phyloP scores from a whole-genome alignment of 805 yeast species.

The Blastobotrys peoriensis region DNA sequence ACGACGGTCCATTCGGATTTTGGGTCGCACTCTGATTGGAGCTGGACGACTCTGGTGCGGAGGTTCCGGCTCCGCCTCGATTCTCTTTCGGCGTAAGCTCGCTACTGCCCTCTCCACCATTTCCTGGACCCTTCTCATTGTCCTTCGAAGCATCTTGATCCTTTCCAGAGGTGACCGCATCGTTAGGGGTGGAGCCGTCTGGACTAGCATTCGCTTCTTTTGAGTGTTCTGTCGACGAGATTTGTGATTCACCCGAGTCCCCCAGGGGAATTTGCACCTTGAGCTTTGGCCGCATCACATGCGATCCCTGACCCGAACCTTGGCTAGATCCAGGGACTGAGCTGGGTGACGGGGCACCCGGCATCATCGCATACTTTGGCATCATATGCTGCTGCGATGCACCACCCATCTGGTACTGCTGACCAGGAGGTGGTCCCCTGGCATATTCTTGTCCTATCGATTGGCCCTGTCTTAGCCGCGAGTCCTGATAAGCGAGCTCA shows the following conservation, averaged over 20 bases:
- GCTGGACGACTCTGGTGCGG: neutral
- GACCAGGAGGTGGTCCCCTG: conserved; percentile 4
- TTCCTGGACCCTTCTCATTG: conserved; percentile 1
- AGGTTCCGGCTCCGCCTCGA: neutral
- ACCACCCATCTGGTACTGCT: conserved; percentile 1
- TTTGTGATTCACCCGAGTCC: conserved; percentile 19
- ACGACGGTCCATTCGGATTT: conserved; percentile 7
- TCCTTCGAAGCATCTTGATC: neutral
- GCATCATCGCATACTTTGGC: neutral
- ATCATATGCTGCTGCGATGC: conserved; percentile 6
- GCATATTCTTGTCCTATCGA: neutral
- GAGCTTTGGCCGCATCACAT: conserved; percentile 29
- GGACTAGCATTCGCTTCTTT: conserved; percentile 18
- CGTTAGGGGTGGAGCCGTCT: conserved; percentile 1
- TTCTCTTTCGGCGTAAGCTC: neutral
- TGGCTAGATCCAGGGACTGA: neutral
- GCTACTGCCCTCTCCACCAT: neutral
- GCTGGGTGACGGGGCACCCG: neutral
- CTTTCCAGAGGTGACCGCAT: neutral
- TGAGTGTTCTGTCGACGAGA: conserved; percentile 16
- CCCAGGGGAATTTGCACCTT: conserved; percentile 34
- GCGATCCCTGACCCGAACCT: neutral
- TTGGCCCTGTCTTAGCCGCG: neutral
- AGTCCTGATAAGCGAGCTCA: neutral
- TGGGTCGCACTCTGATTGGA: conserved; percentile 1